Evolutionary conservation across 73 alveolate species (phyloP), one percentile per base, ranked within the genome.

Genomic region (Diophrys appendiculata): DNA sequence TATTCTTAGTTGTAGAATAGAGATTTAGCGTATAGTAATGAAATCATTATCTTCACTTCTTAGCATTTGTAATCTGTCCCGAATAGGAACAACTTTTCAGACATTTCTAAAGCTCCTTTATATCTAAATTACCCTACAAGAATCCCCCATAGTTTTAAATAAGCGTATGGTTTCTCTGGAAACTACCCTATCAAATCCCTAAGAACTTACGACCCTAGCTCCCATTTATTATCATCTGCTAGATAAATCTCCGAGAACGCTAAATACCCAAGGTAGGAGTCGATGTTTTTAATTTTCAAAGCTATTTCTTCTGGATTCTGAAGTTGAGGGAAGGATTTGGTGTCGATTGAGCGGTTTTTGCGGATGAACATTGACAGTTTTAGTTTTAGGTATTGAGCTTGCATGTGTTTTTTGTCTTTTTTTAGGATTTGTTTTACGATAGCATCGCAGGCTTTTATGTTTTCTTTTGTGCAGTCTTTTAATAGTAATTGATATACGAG

Each of bases 231-330:
- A 14, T 72, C 60, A 23, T 31, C 53, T 3, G 65, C 32, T 24
- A 84, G n/a, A 29, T 77, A 88, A 0, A 84, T 52, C 33, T 88
- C 95, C 0, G 90, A 78, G 88, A 91, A 88, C 1, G 95, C 95
- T 0, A 88, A 52, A 69, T 78, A 79, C 25, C 95, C 95, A 1
- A 73, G 23, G 68, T 88, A 88, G 27, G 53, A 52, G 52, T 73
- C 79, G 0, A 52, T 23, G 33, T 77, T 43, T 72, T 88, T 60
- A 2, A 88, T 60, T 52, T 72, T 77, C 1, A 77, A 52, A 0
- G 95, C 95, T 43, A 53, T 81, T 54, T 83, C 89, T 68, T 88
- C 86, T 26, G 88, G 79, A 33, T 52, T 30, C 27, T 54, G 52
- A 0, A 52, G 28, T 8, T 64, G 64, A 33, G 67, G 1, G 68